A percentile compares a stretch with the other conserved stretches of the same genome.
Conservation (phyloP, 495 filamentous ascomycete species). For the Penicillium roqueforti region DNA sequence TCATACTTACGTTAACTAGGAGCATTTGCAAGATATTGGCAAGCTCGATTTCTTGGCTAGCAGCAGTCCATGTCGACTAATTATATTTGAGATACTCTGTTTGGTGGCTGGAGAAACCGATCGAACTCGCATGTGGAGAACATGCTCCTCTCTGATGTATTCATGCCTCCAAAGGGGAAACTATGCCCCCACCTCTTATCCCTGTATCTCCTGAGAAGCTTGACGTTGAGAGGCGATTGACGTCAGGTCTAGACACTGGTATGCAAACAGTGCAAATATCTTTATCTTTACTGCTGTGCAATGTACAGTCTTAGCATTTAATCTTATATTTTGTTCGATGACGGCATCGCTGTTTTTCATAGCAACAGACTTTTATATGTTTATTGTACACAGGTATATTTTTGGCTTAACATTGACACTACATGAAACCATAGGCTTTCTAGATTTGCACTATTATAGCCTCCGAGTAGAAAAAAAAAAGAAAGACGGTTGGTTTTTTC, state of each 20-base stretch:
- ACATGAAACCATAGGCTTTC: too few species aligned
- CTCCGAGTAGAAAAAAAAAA: background rate
- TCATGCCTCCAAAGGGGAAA: slow-evolving; percentile 7
- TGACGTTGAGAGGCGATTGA: slow-evolving; percentile 16
- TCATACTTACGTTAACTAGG: slow-evolving; percentile 32
- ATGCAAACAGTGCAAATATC: slow-evolving; percentile 14
- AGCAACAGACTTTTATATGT: too few species aligned
- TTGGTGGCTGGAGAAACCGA: slow-evolving; percentile 23
- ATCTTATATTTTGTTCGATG: too few species aligned
- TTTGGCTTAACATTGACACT: too few species aligned
- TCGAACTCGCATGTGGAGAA: slow-evolving; percentile 17
- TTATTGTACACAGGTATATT: too few species aligned
- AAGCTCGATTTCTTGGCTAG: slow-evolving; percentile 6
- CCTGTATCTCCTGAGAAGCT: slow-evolving; percentile 1
- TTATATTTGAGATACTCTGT: slow-evolving; percentile 4
- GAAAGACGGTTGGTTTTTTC: too few species aligned
- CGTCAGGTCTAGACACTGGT: slow-evolving; percentile 10
- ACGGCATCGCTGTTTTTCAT: too few species aligned
- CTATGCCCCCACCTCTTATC: slow-evolving; percentile 15
- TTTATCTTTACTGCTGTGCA: too few species aligned
- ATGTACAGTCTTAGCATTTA: too few species aligned
- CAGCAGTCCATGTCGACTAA: slow-evolving; percentile 28
- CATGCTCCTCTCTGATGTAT: slow-evolving; percentile 1
- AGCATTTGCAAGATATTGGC: background rate
- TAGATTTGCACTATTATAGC: background rate